Percentiles rank a stretch among this genome's conserved stretches.
Evolutionary conservation across 192 early-diverging fungal genomes (phyloP).

Genomic region (Paraglomus occultum): DNA sequence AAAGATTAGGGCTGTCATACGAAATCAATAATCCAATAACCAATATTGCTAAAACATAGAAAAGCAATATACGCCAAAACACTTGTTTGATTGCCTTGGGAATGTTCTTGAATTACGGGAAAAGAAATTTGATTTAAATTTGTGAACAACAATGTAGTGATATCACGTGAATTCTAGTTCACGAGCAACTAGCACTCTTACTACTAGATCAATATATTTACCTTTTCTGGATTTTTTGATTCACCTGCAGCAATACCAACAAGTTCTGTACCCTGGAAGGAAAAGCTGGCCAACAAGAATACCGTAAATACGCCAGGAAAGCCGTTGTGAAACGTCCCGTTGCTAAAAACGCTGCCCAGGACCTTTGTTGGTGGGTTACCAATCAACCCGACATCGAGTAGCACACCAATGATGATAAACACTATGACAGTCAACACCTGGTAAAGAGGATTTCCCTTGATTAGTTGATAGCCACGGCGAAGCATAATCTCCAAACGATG

Average conservation of each 20-base stretch:
- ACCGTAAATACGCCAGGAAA: constrained; percentile 64
- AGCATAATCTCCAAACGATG: no score
- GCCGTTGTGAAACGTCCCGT: constrained; percentile 57
- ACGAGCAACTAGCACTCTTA: no score
- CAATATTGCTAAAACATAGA: constrained; percentile 67
- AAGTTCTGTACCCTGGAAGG: constrained; percentile 88
- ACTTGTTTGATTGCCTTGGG: constrained; percentile 72
- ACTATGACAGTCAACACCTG: constrained; percentile 73
- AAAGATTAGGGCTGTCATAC: constrained; percentile 53
- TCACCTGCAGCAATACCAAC: constrained; percentile 92
- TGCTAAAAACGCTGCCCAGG: constrained; percentile 58
- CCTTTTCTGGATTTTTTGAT: constrained; percentile 56
- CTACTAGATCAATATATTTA: neutral
- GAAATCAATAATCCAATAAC: constrained; percentile 70
- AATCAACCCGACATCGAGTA: constrained; percentile 65
- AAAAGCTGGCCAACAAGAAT: constrained; percentile 80
- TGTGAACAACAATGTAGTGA: neutral
- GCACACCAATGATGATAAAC: constrained; percentile 79
- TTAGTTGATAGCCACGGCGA: neutral
- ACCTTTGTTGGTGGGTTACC: constrained; percentile 64
- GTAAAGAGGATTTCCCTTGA: neutral
- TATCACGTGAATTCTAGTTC: neutral
- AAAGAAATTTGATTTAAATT: constrained; percentile 42
- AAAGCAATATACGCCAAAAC: constrained; percentile 69
- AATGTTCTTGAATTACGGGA: constrained; percentile 60